These are phyloP conservation scores for Verticillium longisporum DNA, from an alignment of 2,329 filamentous ascomycete genomes.

Conservation along the genomic window DNA sequence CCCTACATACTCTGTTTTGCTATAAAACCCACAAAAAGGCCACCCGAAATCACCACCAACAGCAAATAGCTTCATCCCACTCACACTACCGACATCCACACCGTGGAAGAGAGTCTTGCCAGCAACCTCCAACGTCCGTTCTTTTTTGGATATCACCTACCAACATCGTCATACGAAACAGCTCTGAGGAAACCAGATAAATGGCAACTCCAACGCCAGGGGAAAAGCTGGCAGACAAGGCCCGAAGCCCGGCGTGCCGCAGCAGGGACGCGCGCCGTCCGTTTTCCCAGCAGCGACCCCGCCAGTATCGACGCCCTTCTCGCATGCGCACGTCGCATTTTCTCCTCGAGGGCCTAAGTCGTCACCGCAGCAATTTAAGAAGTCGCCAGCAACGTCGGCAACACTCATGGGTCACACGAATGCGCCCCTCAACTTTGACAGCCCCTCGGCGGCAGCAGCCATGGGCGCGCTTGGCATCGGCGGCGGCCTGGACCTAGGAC, in stretches of 20 bases:
- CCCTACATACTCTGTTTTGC: no score
- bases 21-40: no score
- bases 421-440: slow-evolving; percentile 53
- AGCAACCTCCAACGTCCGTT: no score
- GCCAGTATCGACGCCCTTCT: slow-evolving; percentile 61
- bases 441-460: slow-evolving; percentile 55
- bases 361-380: slow-evolving; percentile 59
- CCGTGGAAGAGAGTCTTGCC: no score
- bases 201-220: background rate
- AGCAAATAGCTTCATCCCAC: background rate
- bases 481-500: slow-evolving; percentile 41
- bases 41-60: no score
- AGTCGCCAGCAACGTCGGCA: slow-evolving; percentile 50
- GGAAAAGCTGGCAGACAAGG: background rate
- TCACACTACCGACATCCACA: background rate
- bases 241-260: slow-evolving; percentile 22
- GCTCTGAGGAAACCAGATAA: background rate
- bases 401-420: slow-evolving; percentile 40
- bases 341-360: slow-evolving; percentile 51
- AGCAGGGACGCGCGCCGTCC: slow-evolving; percentile 40
- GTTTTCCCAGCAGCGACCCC: slow-evolving; percentile 52
- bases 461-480: slow-evolving; percentile 50
- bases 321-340: slow-evolving; percentile 49
- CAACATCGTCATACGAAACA: background rate
- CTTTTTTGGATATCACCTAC: background rate